Conservation (phyloP, 2,329 filamentous ascomycete genomes). For the Aspergillus brunneoviolaceus region DNA sequence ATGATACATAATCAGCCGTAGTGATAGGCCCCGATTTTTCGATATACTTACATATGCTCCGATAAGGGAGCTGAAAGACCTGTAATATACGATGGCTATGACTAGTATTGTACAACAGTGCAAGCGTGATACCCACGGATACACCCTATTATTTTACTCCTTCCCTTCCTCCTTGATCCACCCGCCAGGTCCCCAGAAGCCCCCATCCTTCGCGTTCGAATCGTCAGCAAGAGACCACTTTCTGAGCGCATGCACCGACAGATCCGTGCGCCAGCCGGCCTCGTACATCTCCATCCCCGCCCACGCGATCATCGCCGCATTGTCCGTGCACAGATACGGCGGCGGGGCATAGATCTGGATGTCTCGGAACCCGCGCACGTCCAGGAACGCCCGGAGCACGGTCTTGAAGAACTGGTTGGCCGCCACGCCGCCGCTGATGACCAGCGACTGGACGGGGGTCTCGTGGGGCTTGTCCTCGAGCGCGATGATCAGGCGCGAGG, state of each 20-base stretch:
- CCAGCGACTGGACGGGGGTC: slow-evolving; percentile 58
- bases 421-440: slow-evolving; percentile 88
- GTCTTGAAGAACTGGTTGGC: slow-evolving; percentile 76
- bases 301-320: slow-evolving; percentile 98
- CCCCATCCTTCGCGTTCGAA: slow-evolving; percentile 57
- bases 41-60: background rate
- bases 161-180: slow-evolving; percentile 43
- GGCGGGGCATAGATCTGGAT: slow-evolving; percentile 74
- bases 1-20: background rate
- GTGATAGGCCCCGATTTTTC: background rate
- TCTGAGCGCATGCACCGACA: slow-evolving; percentile 60
- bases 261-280: slow-evolving; percentile 66
- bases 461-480: slow-evolving; percentile 45
- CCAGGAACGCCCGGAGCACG: slow-evolving; percentile 61
- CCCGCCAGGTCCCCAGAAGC: slow-evolving; percentile 62
- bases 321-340: slow-evolving; percentile 78
- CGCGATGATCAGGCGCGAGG: slow-evolving; percentile 69
- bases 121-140: background rate
- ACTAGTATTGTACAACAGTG: background rate
- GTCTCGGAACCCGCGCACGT: slow-evolving; percentile 63
- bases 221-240: slow-evolving; percentile 71
- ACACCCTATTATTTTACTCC: background rate
- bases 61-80: background rate
- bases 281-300: slow-evolving; percentile 88
- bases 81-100: background rate